Conservation (phyloP, 2,329 filamentous ascomycete genomes). For the Beauveria pseudobassiana region DNA sequence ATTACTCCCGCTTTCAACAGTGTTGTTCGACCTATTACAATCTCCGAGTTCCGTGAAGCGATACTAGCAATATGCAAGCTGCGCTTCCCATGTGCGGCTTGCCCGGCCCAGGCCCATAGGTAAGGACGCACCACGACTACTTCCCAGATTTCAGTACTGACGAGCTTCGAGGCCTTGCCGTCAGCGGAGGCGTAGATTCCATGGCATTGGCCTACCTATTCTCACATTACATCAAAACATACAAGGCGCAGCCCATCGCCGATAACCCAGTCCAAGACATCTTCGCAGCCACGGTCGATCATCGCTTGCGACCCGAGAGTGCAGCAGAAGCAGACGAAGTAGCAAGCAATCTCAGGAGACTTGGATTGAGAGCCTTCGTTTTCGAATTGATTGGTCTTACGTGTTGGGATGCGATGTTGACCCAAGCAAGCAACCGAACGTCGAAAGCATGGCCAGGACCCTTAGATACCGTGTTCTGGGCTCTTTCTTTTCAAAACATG, state of each 20-base stretch:
- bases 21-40: conserved; percentile 29
- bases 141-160: not conserved
- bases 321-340: conserved; percentile 44
- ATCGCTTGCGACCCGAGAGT: conserved; percentile 47
- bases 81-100: conserved; percentile 34
- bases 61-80: conserved; percentile 42
- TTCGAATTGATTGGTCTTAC: conserved; percentile 40
- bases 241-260: conserved; percentile 31
- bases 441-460: conserved; percentile 70
- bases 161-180: conserved; percentile 54
- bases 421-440: conserved; percentile 42
- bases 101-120: conserved; percentile 33
- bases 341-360: conserved; percentile 25
- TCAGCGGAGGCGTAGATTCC: conserved; percentile 94
- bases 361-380: conserved; percentile 26
- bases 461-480: conserved; percentile 69
- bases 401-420: conserved; percentile 23
- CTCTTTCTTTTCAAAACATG: conserved; percentile 41
- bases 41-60: conserved; percentile 36
- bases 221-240: conserved; percentile 32
- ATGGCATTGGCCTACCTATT: conserved; percentile 86
- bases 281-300: conserved; percentile 48
- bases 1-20: conserved; percentile 28
- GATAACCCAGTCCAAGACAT: conserved; percentile 38
- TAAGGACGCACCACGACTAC: conserved; percentile 19